Base-by-base conservation (phyloP, 257 asterid species). In the Mentha longifolia region DNA sequence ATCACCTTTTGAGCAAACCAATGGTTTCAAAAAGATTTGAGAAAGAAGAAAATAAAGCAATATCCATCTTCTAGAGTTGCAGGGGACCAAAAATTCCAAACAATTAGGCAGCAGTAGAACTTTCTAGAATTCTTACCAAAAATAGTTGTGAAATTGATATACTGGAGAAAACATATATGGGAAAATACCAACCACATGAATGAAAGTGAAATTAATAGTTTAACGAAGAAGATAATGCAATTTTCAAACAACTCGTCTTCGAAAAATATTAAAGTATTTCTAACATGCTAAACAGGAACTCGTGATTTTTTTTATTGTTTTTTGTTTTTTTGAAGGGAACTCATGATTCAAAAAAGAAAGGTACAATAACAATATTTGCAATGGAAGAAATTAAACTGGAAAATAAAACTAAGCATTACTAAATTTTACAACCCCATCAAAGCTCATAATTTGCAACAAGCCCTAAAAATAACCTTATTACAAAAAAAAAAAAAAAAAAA, bases 31-130 rank as follows among this genome's bases (percentile, higher is more conserved):
- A 61, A 45, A 19, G 33, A 55, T 52, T 10, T 16, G 28, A 56
- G n/a, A 41, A 14, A 14, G 56, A 33, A 35, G 16, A 13, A 61
- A 39, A 35, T 15, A 20, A 42, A 56, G 58, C 35, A 69, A 45
- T 25, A 81, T 71, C 74, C 28, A 72, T 77, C 78, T 76, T 62
- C 9, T 56, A 33, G 45, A 51, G 57, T 45, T 75, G 61, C 60
- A 64, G 49, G 20, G 72, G 55, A 55, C 60, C 39, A 35, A 35
- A 35, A 35, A 35, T 35, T 35, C 39, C 39, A 35, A 35, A 35
- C 39, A 35, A 35, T 35, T 35, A 35, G 39, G 8, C 15, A 39
- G 8, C 15, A 39, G 58, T 47, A 51, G 74, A 70, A 61, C 65
- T 68, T 71, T 77, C 80, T 45, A 70, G 71, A 79, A 72, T 50